These are phyloP conservation scores for Gastroboletus turbinatus DNA, from an alignment of 1,284 basidiomycete genomes.

Conservation along the genomic window DNA sequence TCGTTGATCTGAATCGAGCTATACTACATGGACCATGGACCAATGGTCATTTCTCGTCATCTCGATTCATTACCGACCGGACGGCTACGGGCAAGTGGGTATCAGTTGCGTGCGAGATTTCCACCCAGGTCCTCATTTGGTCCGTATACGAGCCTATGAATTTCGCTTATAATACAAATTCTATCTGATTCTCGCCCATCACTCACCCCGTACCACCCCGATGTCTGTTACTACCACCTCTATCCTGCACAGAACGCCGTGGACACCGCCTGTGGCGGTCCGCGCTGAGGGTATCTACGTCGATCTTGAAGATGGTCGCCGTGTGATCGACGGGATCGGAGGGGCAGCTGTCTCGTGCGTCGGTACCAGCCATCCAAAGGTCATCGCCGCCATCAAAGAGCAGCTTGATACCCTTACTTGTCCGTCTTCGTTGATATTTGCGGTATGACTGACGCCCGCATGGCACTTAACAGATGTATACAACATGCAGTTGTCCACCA, in stretches of 20 bases:
- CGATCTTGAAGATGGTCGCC: conserved; percentile 62
- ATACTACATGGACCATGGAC: neutral
- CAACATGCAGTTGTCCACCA: conserved; percentile 75
- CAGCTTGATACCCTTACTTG: conserved; percentile 76
- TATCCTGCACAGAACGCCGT: conserved; percentile 64
- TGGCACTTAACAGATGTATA: conserved; percentile 62
- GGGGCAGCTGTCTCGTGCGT: conserved; percentile 83
- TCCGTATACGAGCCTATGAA: neutral
- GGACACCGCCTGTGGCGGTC: conserved; percentile 65
- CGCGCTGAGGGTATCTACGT: conserved; percentile 69
- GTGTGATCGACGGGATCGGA: conserved; percentile 73
- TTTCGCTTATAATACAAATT: neutral
- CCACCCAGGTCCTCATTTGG: neutral
- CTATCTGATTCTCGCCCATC: neutral
- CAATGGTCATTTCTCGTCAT: neutral
- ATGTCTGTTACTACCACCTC: conserved; percentile 32
- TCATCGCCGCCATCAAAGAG: conserved; percentile 70
- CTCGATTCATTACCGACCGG: neutral
- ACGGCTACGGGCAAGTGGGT: neutral
- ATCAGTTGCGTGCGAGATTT: neutral
- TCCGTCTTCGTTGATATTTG: conserved; percentile 35
- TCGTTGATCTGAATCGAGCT: neutral
- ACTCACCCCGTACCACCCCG: neutral
- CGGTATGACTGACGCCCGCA: conserved; percentile 6
- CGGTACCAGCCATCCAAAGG: conserved; percentile 71